Evolutionary conservation across 768 basidiomycete species (phyloP).

Genomic region (Serendipita sp.): DNA sequence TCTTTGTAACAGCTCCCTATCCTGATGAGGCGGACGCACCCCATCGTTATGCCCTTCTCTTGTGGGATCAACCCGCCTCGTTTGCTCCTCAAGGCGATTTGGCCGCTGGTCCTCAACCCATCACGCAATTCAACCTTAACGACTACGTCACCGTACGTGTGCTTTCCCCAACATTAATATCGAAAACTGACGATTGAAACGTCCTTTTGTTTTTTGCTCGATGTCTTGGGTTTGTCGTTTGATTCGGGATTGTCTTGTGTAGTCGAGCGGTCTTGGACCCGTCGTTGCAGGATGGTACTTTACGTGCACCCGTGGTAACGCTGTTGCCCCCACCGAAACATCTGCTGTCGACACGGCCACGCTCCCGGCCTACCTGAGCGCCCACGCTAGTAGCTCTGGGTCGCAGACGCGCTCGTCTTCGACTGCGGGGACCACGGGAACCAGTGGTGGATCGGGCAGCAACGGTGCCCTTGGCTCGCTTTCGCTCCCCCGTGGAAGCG

Average conservation of each 20-base stretch:
- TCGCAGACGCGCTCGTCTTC: conserved; percentile 8
- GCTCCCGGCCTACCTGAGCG: conserved; percentile 20
- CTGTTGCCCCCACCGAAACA: conserved; percentile 37
- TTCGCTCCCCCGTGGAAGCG: background rate
- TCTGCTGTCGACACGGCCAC: conserved; percentile 54
- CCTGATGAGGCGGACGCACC: conserved; percentile 55
- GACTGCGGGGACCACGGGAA: background rate
- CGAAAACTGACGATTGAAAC: too few relatives aligned
- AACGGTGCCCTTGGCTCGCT: background rate
- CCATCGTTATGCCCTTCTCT: conserved; percentile 60
- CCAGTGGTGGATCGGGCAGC: background rate
- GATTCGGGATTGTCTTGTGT: too few relatives aligned
- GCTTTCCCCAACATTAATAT: too few relatives aligned
- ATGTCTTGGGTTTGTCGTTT: too few relatives aligned
- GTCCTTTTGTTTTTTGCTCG: too few relatives aligned
- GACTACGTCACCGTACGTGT: conserved; percentile 38
- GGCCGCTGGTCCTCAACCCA: conserved; percentile 31
- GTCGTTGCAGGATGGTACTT: conserved; percentile 57
- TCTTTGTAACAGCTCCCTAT: conserved; percentile 33
- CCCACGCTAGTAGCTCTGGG: conserved; percentile 13
- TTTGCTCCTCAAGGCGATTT: conserved; percentile 50
- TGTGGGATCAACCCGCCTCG: conserved; percentile 45
- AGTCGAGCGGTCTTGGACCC: conserved; percentile 41
- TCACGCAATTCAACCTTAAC: conserved; percentile 40
- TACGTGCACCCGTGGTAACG: conserved; percentile 47